These are phyloP conservation scores for Lachancea cidri DNA, from an alignment of 805 yeast genomes.

Conservation along the genomic window DNA sequence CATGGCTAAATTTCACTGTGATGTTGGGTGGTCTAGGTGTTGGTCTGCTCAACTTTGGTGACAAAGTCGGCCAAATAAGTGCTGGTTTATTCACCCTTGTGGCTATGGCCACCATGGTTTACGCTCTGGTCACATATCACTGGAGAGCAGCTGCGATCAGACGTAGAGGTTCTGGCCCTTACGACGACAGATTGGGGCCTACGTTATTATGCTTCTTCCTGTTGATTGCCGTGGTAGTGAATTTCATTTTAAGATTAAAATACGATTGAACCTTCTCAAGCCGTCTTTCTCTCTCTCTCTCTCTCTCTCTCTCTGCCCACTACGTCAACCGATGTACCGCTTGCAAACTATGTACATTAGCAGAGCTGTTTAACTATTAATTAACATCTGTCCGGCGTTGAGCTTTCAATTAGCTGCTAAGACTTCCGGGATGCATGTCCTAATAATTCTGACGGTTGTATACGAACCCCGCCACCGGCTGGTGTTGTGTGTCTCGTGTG, in stretches of 20 bases:
- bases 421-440: neutral
- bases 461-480: too few species aligned
- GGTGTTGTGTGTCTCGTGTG: too few species aligned
- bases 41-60: conserved; percentile 95
- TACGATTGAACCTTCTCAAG: conserved; percentile 5
- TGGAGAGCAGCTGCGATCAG: conserved; percentile 99
- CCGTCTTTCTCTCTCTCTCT: too few species aligned
- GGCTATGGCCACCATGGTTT: conserved; percentile 96
- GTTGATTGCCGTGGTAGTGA: conserved; percentile 87
- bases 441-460: too few species aligned
- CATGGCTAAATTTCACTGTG: conserved; percentile 99
- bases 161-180: conserved; percentile 97
- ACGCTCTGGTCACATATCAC: conserved; percentile 92
- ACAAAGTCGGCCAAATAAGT: conserved; percentile 81
- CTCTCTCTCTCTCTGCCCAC: too few species aligned
- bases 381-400: neutral
- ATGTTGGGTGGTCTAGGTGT: conserved; percentile 95
- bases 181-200: conserved; percentile 97
- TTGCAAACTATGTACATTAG: neutral
- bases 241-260: conserved; percentile 69
- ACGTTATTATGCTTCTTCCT: conserved; percentile 94
- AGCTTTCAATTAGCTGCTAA: neutral
- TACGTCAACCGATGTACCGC: neutral
- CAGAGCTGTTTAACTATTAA: neutral
- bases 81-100: conserved; percentile 93